These are phyloP conservation scores for Fistulinella cinereoalba DNA, from an alignment of 1,284 basidiomycete genomes.

Conservation along the genomic window DNA sequence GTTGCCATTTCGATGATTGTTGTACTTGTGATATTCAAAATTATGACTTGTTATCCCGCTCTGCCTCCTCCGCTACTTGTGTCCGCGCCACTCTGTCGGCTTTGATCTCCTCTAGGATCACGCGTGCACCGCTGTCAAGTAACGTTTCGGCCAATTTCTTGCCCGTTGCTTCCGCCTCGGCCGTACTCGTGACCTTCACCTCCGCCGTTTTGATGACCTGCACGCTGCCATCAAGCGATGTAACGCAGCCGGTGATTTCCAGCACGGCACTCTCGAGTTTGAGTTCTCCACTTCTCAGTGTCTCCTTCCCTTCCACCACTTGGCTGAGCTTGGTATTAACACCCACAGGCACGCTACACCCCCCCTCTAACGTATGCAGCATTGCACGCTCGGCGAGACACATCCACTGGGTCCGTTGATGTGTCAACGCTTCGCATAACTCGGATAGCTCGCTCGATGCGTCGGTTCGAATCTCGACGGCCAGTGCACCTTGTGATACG, in stretches of 20 bases:
- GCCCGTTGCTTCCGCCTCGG: slow-evolving; percentile 71
- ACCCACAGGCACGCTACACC: slow-evolving; percentile 97
- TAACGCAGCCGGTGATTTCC: slow-evolving; percentile 75
- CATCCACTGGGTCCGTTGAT: slow-evolving; percentile 73
- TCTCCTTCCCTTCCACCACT: slow-evolving; percentile 23
- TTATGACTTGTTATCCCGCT: slow-evolving; percentile 8
- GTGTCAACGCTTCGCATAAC: slow-evolving; percentile 66
- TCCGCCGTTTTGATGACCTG: slow-evolving; percentile 70
- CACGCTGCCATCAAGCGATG: slow-evolving; percentile 65
- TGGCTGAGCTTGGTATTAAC: slow-evolving; percentile 54
- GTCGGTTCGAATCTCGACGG: slow-evolving; percentile 79
- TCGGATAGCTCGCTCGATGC: slow-evolving; percentile 59
- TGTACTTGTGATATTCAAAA: slow-evolving; percentile 11
- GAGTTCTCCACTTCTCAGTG: slow-evolving; percentile 28
- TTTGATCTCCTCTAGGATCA: slow-evolving; percentile 79
- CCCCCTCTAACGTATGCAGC: slow-evolving; percentile 88
- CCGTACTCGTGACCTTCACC: slow-evolving; percentile 49
- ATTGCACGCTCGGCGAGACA: slow-evolving; percentile 86
- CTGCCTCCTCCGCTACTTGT: slow-evolving; percentile 37
- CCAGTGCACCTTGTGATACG: slow-evolving; percentile 93
- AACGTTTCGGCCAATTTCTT: slow-evolving; percentile 61
- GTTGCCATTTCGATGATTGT: neutral
- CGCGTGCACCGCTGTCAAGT: slow-evolving; percentile 66
- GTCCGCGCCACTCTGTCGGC: slow-evolving; percentile 59
- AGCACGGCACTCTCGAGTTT: slow-evolving; percentile 40